Evolutionary conservation across 257 asterid species (phyloP), one percentile per base, ranked within the genome.

Genomic region (Solanum pinnatisectum): DNA sequence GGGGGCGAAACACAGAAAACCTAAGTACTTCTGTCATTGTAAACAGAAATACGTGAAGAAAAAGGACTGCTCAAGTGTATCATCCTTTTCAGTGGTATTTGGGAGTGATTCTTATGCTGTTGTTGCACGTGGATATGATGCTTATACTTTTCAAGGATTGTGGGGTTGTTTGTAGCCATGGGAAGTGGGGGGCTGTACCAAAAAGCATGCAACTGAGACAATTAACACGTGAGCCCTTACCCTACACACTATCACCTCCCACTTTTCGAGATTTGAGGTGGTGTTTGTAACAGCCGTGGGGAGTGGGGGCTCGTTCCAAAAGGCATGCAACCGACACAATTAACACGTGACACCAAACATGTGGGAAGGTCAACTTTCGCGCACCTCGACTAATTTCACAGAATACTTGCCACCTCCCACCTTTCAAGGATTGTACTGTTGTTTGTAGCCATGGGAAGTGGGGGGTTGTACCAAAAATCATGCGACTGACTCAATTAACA

Each of bases 291-390:
- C 30, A 1, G 60, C 20, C 3, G 8, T 15, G 60, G 22, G 59
- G 15, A 52, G 23, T 49, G 59, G 60, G 59, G 23, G 22, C 9
- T 5, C 15, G 3, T 0, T 5, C 60, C 63, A 52, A 16, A 16
- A 52, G 1, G 9, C 63, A 52, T 52, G 68, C 13, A 22, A 3
- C 6, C 4, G 3, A 4, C 68, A 8, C 68, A 60, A 60, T 63
- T n/a, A n/a, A n/a, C 8, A 63, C 15, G 3, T 63, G 71, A 4
- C 8, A 49, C 8, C 7, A 49, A 49, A 5, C 22, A 49, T 49
- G 2, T 0, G 59, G 2, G 2, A 1, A 22, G 59, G 7, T 20
- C 2, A 46, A 7, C 59, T 46, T 46, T 14, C 1, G 3, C 0
- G 20, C 20, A 46, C 0, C 20, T 46, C 59, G 4, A 14, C 20